Conservation (phyloP, 352 stramenopile species). For the Phytopythium delawarense region DNA sequence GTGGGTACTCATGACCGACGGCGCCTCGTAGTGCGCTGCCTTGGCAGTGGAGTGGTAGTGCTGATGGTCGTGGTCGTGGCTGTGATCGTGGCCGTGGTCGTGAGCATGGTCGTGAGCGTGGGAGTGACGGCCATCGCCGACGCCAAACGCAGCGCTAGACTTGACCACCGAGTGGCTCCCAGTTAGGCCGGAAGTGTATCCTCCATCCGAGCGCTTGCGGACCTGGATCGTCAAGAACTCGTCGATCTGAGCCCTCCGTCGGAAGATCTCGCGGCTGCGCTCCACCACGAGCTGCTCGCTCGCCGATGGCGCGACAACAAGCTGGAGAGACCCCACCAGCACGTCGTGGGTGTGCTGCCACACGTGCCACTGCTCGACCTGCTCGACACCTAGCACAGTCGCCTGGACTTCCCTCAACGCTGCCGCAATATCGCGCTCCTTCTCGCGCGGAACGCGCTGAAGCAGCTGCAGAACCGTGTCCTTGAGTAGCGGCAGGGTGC, state of each 20-base stretch:
- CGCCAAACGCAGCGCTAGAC: background rate
- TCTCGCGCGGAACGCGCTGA: slow-evolving; percentile 57
- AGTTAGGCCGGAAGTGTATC: background rate
- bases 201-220: background rate
- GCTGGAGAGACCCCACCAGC: slow-evolving; percentile 52
- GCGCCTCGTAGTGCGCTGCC: background rate
- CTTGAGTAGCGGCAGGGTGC: slow-evolving; percentile 70
- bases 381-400: slow-evolving; percentile 34
- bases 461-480: slow-evolving; percentile 71
- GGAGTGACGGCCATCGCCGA: slow-evolving; percentile 7
- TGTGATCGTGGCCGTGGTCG: slow-evolving; percentile 15
- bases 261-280: slow-evolving; percentile 44
- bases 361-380: slow-evolving; percentile 63
- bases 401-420: slow-evolving; percentile 47
- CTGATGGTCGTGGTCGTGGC: slow-evolving; percentile 19
- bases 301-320: slow-evolving; percentile 40
- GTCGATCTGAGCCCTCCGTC: slow-evolving; percentile 31
- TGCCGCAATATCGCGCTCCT: slow-evolving; percentile 37
- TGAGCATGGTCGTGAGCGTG: slow-evolving; percentile 8
- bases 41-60: slow-evolving; percentile 2
- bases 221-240: slow-evolving; percentile 56
- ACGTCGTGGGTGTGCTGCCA: slow-evolving; percentile 69
- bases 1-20: slow-evolving; percentile 49
- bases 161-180: background rate
- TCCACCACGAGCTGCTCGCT: slow-evolving; percentile 56